Evolutionary conservation across 148 eudicot genomes (phyloP).

Genomic region (Fagopyrum esculentum): DNA sequence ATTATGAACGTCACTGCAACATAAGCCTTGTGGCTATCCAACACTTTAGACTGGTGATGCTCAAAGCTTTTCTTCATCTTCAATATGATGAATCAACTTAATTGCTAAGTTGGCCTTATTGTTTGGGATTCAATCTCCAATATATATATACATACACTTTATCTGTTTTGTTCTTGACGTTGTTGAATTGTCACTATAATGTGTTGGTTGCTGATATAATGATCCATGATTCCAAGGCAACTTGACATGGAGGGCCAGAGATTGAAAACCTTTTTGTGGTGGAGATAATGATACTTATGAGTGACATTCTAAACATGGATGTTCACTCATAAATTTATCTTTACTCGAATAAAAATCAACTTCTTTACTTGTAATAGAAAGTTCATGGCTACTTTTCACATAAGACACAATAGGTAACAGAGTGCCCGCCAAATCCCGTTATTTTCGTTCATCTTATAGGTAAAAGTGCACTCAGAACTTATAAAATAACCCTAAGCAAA

Average conservation of each 20-base stretch:
- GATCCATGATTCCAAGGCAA: neutral
- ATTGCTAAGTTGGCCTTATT: neutral
- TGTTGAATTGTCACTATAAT: neutral
- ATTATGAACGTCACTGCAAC: constrained; percentile 24
- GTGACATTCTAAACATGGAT: neutral
- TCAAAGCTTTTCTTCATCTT: constrained; percentile 5
- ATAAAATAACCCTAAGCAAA: no score
- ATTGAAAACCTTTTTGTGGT: neutral
- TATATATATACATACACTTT: neutral
- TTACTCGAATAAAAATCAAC: neutral
- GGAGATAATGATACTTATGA: neutral
- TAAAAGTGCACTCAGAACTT: no score
- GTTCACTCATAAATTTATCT: neutral
- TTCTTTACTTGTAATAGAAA: no score
- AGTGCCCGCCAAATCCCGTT: no score
- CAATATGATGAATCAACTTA: neutral
- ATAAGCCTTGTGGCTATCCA: constrained; percentile 26
- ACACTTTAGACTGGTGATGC: neutral
- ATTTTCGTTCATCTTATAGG: no score
- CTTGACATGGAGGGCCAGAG: neutral
- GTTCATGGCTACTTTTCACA: no score
- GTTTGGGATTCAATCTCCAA: neutral
- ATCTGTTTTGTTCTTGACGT: neutral
- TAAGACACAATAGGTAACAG: no score
- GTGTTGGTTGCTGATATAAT: neutral